Percentiles rank a stretch among this genome's conserved stretches.
phyloP scores from a whole-genome alignment of 2,329 filamentous ascomycete genomes.

The Colletotrichum siamense region DNA sequence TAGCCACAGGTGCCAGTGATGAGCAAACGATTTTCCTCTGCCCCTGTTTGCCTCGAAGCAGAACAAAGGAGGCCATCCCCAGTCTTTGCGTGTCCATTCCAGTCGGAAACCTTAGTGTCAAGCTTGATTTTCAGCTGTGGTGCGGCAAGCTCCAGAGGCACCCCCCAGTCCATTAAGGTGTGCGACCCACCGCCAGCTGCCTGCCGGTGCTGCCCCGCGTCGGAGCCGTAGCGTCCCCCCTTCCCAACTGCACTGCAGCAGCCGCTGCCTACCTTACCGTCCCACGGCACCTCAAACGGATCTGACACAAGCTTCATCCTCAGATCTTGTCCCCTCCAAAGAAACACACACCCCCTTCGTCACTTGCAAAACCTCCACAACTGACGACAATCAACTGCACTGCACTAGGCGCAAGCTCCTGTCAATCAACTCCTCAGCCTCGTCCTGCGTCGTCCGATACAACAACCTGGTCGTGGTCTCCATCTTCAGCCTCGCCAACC shows the following conservation, averaged over 20 bases:
- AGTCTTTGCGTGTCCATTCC: not conserved
- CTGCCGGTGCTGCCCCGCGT: not conserved
- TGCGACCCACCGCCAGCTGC: not conserved
- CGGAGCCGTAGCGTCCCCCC: slow-evolving; percentile 2
- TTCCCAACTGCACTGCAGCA: not conserved
- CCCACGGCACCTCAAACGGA: slow-evolving; percentile 27
- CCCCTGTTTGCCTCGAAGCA: not conserved
- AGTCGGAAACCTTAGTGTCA: not conserved
- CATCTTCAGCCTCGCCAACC: slow-evolving; percentile 15
- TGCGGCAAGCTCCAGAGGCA: not conserved
- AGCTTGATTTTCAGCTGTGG: not conserved
- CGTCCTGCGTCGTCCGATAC: not conserved
- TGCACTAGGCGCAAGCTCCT: not conserved
- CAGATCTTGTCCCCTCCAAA: not conserved
- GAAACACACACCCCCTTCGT: not conserved
- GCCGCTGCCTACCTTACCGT: not conserved
- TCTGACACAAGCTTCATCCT: slow-evolving; percentile 27
- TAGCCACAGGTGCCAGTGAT: not conserved
- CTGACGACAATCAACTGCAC: not conserved
- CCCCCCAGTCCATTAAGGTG: not conserved
- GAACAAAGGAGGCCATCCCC: not conserved
- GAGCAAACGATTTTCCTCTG: not conserved
- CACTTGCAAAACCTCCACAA: not conserved
- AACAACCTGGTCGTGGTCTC: not conserved
- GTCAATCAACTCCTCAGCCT: not conserved